Conservation (phyloP, 805 yeast species). For the Teunomyces barrocoloradensis region DNA sequence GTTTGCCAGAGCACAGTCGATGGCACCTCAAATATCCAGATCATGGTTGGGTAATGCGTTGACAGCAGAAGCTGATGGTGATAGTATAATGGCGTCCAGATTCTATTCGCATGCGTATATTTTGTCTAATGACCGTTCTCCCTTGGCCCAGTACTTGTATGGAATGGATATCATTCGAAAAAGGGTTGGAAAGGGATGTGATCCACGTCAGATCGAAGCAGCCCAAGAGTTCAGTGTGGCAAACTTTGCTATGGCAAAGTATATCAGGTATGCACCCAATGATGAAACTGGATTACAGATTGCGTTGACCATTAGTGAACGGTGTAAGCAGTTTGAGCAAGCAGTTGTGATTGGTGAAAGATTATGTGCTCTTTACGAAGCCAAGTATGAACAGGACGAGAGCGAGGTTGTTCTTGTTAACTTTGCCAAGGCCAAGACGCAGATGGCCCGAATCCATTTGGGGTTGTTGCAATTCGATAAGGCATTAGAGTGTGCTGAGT, state of each 20-base stretch:
- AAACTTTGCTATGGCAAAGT: slow-evolving; percentile 62
- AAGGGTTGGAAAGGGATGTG: slow-evolving; percentile 41
- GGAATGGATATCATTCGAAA: slow-evolving; percentile 57
- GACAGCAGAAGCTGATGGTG: slow-evolving; percentile 50
- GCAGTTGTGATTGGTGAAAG: slow-evolving; percentile 50
- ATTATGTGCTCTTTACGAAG: slow-evolving; percentile 51
- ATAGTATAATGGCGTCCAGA: slow-evolving; percentile 47
- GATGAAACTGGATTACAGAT: slow-evolving; percentile 58
- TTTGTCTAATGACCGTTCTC: slow-evolving; percentile 70
- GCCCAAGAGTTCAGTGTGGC: slow-evolving; percentile 67
- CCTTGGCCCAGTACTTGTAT: slow-evolving; percentile 68
- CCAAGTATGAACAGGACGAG: slow-evolving; percentile 55
- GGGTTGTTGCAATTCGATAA: slow-evolving; percentile 54
- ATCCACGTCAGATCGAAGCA: slow-evolving; percentile 54
- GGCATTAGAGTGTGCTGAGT: slow-evolving; percentile 62
- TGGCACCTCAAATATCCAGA: slow-evolving; percentile 69
- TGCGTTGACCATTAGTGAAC: slow-evolving; percentile 59
- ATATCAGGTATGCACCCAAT: slow-evolving; percentile 58
- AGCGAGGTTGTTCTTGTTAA: slow-evolving; percentile 42
- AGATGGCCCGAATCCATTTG: slow-evolving; percentile 66
- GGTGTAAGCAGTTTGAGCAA: slow-evolving; percentile 58
- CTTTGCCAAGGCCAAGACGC: slow-evolving; percentile 63
- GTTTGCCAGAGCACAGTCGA: slow-evolving; percentile 69
- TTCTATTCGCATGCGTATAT: slow-evolving; percentile 76
- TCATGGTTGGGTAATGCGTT: slow-evolving; percentile 91